phyloP scores from a whole-genome alignment of 345 rosid species.

The Combretum micranthum region DNA sequence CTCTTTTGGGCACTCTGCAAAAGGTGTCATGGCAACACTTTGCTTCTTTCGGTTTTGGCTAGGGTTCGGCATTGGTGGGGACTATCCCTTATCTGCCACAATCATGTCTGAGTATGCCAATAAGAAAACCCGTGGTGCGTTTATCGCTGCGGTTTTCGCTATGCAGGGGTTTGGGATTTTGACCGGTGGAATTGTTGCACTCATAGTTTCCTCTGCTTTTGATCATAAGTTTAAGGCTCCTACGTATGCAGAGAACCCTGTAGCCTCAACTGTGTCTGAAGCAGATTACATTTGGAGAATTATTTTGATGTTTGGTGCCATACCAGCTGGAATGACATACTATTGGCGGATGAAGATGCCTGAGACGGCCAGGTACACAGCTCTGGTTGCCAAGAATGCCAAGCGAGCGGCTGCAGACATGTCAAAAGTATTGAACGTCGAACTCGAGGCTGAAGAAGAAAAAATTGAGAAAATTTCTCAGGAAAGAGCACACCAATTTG shows the following conservation, averaged over 20 bases:
- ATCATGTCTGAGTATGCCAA: conserved; percentile 85
- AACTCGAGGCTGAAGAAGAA: conserved; percentile 41
- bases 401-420: conserved; percentile 60
- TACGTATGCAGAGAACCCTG: conserved; percentile 20
- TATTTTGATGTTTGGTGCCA: conserved; percentile 58
- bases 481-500: conserved; percentile 27
- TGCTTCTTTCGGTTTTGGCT: conserved; percentile 88
- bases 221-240: conserved; percentile 32
- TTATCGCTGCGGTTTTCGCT: conserved; percentile 67
- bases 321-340: conserved; percentile 60
- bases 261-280: conserved; percentile 44
- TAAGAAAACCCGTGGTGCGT: conserved; percentile 66
- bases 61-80: conserved; percentile 83
- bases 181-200: conserved; percentile 47
- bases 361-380: conserved; percentile 79
- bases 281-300: conserved; percentile 70
- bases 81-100: conserved; percentile 80
- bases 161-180: conserved; percentile 84
- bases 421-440: conserved; percentile 68
- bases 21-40: conserved; percentile 49
- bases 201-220: conserved; percentile 33
- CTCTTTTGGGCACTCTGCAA: conserved; percentile 34
- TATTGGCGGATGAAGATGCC: conserved; percentile 78
- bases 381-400: conserved; percentile 54
- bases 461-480: conserved; percentile 13